phyloP scores from a whole-genome alignment of 2,329 filamentous ascomycete genomes.

The Fusarium subglutinans region DNA sequence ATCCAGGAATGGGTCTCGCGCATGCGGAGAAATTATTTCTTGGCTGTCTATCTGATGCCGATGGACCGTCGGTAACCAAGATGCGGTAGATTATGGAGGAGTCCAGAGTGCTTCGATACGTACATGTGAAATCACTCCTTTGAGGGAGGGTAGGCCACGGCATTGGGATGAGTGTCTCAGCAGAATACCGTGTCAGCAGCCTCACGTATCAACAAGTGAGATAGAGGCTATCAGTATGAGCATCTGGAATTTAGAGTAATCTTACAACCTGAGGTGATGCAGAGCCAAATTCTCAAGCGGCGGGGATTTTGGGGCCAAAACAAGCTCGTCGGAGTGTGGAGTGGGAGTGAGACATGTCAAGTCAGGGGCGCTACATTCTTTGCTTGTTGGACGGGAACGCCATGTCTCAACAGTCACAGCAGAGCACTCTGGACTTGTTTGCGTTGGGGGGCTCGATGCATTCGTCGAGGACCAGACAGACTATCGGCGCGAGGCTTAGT shows the following conservation, averaged over 20 bases:
- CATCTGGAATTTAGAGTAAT: conserved; percentile 39
- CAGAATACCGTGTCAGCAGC: neutral
- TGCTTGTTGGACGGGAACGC: conserved; percentile 22
- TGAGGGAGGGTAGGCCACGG: conserved; percentile 22
- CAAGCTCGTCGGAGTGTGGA: neutral
- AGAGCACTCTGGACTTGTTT: neutral
- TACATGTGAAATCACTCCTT: neutral
- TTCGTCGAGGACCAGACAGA: conserved; percentile 22
- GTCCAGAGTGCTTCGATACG: neutral
- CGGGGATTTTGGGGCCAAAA: conserved; percentile 20
- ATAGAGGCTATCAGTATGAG: neutral
- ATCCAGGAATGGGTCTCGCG: conserved; percentile 18
- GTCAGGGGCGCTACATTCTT: conserved; percentile 34
- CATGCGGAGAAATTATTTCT: conserved; percentile 18
- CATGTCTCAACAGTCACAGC: conserved; percentile 39
- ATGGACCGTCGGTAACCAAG: neutral
- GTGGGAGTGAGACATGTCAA: conserved; percentile 39
- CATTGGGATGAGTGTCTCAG: conserved; percentile 24
- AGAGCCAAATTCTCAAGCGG: neutral
- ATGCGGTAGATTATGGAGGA: neutral
- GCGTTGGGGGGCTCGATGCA: conserved; percentile 19
- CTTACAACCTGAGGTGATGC: conserved; percentile 8
- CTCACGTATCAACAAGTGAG: neutral
- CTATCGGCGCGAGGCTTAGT: conserved; percentile 13
- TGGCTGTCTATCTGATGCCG: neutral